Evolutionary conservation across 2,329 filamentous ascomycete species (phyloP).

Genomic region (Fusarium circinatum): DNA sequence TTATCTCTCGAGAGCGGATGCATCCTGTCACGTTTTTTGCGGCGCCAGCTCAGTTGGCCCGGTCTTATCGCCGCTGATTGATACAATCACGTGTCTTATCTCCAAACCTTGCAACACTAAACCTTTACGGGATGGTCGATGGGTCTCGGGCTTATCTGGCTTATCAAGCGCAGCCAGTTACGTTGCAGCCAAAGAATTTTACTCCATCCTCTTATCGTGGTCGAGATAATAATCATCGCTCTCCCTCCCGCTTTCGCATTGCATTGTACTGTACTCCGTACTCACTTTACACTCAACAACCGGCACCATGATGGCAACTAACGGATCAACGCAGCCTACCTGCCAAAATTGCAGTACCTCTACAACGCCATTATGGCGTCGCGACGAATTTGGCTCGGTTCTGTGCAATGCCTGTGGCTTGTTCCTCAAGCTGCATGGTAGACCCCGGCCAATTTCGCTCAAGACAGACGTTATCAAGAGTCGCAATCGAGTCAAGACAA

Average conservation of each 20-base stretch:
- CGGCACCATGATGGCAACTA: constrained; percentile 62
- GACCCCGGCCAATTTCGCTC: constrained; percentile 90
- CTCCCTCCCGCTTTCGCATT: constrained; percentile 42
- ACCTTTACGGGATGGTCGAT: constrained; percentile 25
- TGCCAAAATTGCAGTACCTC: constrained; percentile 97
- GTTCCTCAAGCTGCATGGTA: constrained; percentile 95
- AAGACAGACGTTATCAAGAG: constrained; percentile 99
- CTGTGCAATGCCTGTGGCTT: constrained; percentile 98
- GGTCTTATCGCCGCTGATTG: constrained; percentile 37
- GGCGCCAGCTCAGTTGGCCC: neutral
- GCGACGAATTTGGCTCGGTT: constrained; percentile 94
- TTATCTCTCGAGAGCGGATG: constrained; percentile 12
- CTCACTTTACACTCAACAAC: constrained; percentile 47
- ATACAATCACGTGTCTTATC: constrained; percentile 48
- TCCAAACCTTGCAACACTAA: constrained; percentile 35
- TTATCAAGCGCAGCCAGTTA: constrained; percentile 50
- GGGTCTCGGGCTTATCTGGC: constrained; percentile 45
- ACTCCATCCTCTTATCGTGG: constrained; percentile 53
- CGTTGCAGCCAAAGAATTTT: constrained; percentile 48
- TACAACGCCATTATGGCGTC: constrained; percentile 95
- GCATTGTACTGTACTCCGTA: constrained; percentile 27
- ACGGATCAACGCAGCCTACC: constrained; percentile 82
- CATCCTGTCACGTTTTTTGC: constrained; percentile 20
- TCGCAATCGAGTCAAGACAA: constrained; percentile 95
- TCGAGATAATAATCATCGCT: constrained; percentile 50